Conservation (phyloP, 768 basidiomycete species). For the Cystobasidium tubakii region DNA sequence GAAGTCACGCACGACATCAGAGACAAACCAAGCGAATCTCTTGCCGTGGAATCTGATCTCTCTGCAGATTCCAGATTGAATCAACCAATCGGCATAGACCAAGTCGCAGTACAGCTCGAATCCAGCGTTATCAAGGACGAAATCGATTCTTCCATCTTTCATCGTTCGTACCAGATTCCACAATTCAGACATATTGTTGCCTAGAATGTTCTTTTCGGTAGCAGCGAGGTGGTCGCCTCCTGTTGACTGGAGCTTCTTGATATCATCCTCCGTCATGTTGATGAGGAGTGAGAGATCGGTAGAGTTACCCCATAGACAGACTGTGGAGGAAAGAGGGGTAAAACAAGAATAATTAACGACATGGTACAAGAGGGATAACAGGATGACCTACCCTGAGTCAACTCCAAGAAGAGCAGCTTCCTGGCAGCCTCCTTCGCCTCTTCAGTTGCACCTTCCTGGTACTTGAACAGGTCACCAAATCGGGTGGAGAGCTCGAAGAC, state of each 20-base stretch:
- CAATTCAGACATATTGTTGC: conserved; percentile 66
- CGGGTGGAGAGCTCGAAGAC: conserved; percentile 90
- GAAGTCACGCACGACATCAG: conserved; percentile 6
- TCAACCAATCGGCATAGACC: conserved; percentile 72
- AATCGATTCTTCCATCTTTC: conserved; percentile 68
- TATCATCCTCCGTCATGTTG: conserved; percentile 90
- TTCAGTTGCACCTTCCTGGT: conserved; percentile 52
- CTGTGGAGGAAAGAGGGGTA: conserved; percentile 46
- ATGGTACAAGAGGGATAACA: neutral
- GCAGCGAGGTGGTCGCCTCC: conserved; percentile 92
- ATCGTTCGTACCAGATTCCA: conserved; percentile 71
- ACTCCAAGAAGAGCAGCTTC: conserved; percentile 75
- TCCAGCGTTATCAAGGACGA: conserved; percentile 80
- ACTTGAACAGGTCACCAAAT: conserved; percentile 76
- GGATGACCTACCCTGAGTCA: conserved; percentile 60
- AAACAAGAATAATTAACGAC: no score
- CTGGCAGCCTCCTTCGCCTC: conserved; percentile 57
- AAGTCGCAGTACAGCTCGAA: conserved; percentile 53
- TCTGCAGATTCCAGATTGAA: conserved; percentile 78
- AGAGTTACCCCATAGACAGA: conserved; percentile 94
- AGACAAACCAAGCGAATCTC: conserved; percentile 62
- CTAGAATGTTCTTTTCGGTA: conserved; percentile 92
- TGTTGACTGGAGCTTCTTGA: conserved; percentile 90
- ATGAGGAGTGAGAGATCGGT: conserved; percentile 91
- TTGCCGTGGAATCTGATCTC: conserved; percentile 92